phyloP scores from a whole-genome alignment of 345 rosid genomes.

The Mangifera indica region DNA sequence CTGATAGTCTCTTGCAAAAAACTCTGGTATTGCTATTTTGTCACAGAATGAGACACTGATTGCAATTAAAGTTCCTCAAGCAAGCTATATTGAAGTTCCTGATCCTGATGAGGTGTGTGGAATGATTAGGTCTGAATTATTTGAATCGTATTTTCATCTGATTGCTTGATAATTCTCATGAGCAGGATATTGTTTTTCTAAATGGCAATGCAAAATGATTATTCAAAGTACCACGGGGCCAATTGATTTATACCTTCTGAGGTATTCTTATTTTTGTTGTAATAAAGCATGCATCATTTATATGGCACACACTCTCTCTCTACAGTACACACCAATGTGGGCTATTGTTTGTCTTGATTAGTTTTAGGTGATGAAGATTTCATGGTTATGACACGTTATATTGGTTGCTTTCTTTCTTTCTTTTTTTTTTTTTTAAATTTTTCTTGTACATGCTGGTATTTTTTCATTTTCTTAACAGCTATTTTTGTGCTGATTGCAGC shows the following conservation, averaged over 20 bases:
- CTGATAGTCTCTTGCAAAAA: not conserved
- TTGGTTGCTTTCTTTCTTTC: not conserved
- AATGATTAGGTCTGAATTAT: conserved; percentile 3
- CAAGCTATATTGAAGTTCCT: conserved; percentile 69
- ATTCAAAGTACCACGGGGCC: conserved; percentile 70
- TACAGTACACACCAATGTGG: not conserved
- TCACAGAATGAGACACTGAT: conserved; percentile 59
- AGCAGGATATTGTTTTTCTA: conserved; percentile 52
- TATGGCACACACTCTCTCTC: not conserved
- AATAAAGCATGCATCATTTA: conserved; percentile 1
- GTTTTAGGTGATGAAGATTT: not conserved
- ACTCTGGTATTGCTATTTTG: not conserved
- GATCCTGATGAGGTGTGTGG: conserved; percentile 66
- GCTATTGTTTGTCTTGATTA: not conserved
- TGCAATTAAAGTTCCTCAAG: conserved; percentile 69
- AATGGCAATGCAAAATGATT: conserved; percentile 59
- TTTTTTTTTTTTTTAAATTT: not conserved
- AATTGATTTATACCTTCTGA: conserved; percentile 61
- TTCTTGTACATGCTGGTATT: not conserved
- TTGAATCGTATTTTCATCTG: not conserved
- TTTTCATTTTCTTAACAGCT: conserved; percentile 5
- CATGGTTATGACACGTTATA: not conserved
- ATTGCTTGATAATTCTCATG: conserved; percentile 12
- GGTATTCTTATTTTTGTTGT: conserved; percentile 34
- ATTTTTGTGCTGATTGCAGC: conserved; percentile 37